Percentiles rank a stretch among this genome's conserved stretches.
Evolutionary conservation across 257 asterid species (phyloP).

Genomic region (Jacaranda copaia): DNA sequence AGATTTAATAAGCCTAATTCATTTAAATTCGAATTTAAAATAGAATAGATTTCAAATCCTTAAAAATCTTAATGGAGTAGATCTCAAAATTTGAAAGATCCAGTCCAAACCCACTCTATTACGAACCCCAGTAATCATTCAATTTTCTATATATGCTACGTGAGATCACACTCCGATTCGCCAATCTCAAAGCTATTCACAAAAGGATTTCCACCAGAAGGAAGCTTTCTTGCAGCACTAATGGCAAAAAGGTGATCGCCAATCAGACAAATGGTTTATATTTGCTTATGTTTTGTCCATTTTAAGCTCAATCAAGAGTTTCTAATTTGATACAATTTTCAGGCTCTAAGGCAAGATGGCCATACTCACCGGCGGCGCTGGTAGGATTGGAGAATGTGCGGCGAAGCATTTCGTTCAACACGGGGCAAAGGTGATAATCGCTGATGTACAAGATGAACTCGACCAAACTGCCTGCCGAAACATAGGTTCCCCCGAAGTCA

Average conservation of each 20-base stretch:
- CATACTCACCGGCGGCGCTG: slow-evolving; percentile 50
- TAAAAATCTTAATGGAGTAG: no score
- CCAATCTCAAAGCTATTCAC: no score
- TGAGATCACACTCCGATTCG: no score
- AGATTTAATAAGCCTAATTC: no score
- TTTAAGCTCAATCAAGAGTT: neutral
- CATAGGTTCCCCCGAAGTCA: slow-evolving; percentile 27
- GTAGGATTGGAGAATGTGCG: slow-evolving; percentile 45
- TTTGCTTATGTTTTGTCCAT: no score
- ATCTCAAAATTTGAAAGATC: no score
- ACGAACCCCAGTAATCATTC: no score
- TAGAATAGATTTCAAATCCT: no score
- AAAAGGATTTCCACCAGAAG: no score
- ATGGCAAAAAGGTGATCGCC: neutral
- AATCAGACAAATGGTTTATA: neutral
- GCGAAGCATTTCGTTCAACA: slow-evolving; percentile 38
- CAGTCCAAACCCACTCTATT: no score
- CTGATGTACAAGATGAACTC: slow-evolving; percentile 48
- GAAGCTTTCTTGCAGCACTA: neutral
- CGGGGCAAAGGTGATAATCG: slow-evolving; percentile 56
- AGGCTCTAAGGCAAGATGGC: slow-evolving; percentile 51
- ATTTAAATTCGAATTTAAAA: no score
- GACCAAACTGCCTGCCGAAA: slow-evolving; percentile 32
- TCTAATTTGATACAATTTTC: neutral
- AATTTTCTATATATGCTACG: no score